A percentile compares a stretch with the other conserved stretches of the same genome.
Conservation (phyloP, 2,329 filamentous ascomycete genomes). For the Didymella exigua region DNA sequence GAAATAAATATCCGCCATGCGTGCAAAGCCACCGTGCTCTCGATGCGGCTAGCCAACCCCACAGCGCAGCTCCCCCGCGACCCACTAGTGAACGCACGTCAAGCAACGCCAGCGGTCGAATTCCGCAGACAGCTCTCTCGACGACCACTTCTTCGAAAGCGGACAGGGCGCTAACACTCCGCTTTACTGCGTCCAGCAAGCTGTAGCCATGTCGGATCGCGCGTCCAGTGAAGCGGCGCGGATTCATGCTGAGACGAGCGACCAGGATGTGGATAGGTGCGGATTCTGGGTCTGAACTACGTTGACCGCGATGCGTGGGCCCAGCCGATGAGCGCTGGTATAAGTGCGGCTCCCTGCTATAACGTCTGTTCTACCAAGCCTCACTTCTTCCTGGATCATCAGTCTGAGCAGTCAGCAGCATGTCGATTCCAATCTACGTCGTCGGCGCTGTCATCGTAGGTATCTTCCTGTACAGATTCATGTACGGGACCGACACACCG, state of each 20-base stretch:
- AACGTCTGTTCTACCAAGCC: background rate
- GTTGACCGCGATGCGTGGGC: slow-evolving; percentile 4
- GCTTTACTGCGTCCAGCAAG: slow-evolving; percentile 11
- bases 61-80: slow-evolving; percentile 16
- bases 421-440: slow-evolving; percentile 50
- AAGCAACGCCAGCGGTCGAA: slow-evolving; percentile 9
- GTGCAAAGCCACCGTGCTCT: background rate
- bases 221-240: slow-evolving; percentile 10
- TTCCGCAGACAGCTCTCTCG: slow-evolving; percentile 13
- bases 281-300: background rate
- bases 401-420: slow-evolving; percentile 19
- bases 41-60: slow-evolving; percentile 5
- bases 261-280: slow-evolving; percentile 11
- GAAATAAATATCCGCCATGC: slow-evolving; percentile 1
- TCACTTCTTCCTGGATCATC: background rate
- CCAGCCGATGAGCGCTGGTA: slow-evolving; percentile 6
- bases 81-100: slow-evolving; percentile 6
- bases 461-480: slow-evolving; percentile 49
- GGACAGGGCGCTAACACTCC: slow-evolving; percentile 6
- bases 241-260: slow-evolving; percentile 7
- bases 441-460: slow-evolving; percentile 50
- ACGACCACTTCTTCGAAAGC: background rate
- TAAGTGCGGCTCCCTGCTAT: slow-evolving; percentile 13
- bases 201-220: slow-evolving; percentile 5
- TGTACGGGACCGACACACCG: slow-evolving; percentile 55